Percentiles rank a stretch among this genome's conserved stretches.
Conservation (phyloP, 176 grass and related monocot genomes). For the Rhynchospora tenuis region DNA sequence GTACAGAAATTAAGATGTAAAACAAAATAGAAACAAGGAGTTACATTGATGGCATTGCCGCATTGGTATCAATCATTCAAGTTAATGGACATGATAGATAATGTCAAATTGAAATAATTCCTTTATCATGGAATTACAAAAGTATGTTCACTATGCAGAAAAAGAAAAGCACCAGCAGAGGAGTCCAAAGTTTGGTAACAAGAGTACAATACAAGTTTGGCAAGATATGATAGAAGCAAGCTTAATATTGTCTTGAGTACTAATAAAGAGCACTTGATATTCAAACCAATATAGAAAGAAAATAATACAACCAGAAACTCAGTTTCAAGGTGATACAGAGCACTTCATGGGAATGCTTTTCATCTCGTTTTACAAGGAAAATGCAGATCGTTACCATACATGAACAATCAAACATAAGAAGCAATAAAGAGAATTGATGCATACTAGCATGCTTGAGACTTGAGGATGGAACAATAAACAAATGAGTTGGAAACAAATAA, state of each 20-base stretch:
- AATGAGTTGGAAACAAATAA: neutral
- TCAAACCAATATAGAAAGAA: too few relatives aligned
- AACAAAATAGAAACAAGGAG: neutral
- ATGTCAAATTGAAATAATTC: neutral
- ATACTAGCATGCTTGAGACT: neutral
- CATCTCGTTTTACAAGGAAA: neutral
- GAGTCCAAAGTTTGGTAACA: neutral
- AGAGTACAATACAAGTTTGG: neutral
- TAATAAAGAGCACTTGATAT: too few relatives aligned
- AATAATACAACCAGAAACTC: too few relatives aligned
- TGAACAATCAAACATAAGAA: neutral
- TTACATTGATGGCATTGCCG: neutral
- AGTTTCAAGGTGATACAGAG: neutral
- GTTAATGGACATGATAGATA: neutral
- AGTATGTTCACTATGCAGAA: neutral
- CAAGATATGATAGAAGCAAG: too few relatives aligned
- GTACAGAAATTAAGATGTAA: neutral
- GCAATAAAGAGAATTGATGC: neutral
- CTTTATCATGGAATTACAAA: too few relatives aligned
- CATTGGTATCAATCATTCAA: neutral
- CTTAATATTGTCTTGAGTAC: too few relatives aligned
- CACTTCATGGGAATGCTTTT: neutral
- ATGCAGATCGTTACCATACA: neutral
- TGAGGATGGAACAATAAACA: neutral
- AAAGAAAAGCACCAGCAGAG: neutral